Conservation (phyloP, 805 yeast species). For the Saccharomycopsis synnaedendra region DNA sequence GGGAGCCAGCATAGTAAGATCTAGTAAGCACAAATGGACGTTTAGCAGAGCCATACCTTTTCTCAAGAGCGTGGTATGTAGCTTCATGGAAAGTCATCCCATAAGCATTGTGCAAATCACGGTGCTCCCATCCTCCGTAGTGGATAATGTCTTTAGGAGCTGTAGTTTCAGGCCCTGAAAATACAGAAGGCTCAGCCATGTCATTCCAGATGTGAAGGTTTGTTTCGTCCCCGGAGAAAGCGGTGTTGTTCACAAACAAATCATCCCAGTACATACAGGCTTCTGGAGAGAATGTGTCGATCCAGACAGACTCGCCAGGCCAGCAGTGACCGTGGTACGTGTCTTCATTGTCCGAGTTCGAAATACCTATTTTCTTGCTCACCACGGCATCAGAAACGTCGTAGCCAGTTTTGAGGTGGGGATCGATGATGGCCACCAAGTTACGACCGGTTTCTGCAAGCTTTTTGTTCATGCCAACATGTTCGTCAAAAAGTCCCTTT, state of each 20-base stretch:
- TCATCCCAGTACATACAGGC: constrained; percentile 51
- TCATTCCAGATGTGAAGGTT: constrained; percentile 92
- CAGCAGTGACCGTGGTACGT: constrained; percentile 83
- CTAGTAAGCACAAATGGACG: constrained; percentile 87
- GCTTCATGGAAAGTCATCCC: constrained; percentile 76
- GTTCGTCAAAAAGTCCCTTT: constrained; percentile 59
- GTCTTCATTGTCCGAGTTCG: constrained; percentile 30
- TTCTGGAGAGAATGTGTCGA: constrained; percentile 66
- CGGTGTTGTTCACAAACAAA: constrained; percentile 36
- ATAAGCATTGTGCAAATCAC: constrained; percentile 80
- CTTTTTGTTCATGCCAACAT: constrained; percentile 50
- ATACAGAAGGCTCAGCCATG: constrained; percentile 96
- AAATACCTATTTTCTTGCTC: constrained; percentile 33
- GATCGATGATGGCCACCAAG: constrained; percentile 79
- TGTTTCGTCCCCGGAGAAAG: constrained; percentile 36
- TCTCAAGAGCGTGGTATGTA: constrained; percentile 54
- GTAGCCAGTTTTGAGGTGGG: constrained; percentile 74
- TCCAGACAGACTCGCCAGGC: constrained; percentile 96
- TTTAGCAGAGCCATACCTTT: constrained; percentile 33
- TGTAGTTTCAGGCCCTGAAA: constrained; percentile 89
- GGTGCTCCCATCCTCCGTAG: constrained; percentile 74
- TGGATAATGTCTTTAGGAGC: constrained; percentile 77
- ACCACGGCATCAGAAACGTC: constrained; percentile 44
- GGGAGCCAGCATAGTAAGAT: constrained; percentile 84
- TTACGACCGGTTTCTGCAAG: constrained; percentile 68